Conservation (phyloP, 2,329 filamentous ascomycete genomes). For the Lasiodiplodia citricola region DNA sequence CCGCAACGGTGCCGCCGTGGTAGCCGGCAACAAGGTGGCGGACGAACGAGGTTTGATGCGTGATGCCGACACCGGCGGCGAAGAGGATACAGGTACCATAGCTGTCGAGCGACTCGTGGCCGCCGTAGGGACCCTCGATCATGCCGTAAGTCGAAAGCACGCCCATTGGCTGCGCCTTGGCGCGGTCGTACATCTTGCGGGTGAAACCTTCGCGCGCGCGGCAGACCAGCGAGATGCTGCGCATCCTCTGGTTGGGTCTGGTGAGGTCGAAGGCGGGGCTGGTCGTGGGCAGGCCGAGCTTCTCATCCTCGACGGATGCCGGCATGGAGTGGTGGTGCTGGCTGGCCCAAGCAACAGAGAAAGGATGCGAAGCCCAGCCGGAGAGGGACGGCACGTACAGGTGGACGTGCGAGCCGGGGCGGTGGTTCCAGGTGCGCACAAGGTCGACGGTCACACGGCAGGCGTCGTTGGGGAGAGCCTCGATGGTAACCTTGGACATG, state of each 20-base stretch:
- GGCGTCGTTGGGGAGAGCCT: slow-evolving; percentile 65
- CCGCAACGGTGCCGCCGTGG: slow-evolving; percentile 70
- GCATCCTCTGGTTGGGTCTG: slow-evolving; percentile 40
- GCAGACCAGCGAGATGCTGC: slow-evolving; percentile 71
- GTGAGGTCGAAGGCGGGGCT: slow-evolving; percentile 34
- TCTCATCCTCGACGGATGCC: slow-evolving; percentile 37
- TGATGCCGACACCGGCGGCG: slow-evolving; percentile 81
- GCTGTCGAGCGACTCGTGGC: slow-evolving; percentile 71
- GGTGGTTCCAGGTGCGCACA: slow-evolving; percentile 58
- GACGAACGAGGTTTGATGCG: slow-evolving; percentile 77
- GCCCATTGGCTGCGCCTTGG: slow-evolving; percentile 65
- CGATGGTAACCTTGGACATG: slow-evolving; percentile 58
- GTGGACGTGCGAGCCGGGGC: slow-evolving; percentile 65
- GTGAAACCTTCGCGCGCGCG: slow-evolving; percentile 78
- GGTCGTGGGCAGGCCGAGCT: slow-evolving; percentile 36
- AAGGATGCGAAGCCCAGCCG: slow-evolving; percentile 54
- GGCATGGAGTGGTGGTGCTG: slow-evolving; percentile 11
- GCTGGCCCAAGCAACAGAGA: slow-evolving; percentile 49
- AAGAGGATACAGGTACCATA: slow-evolving; percentile 82
- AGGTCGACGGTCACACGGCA: slow-evolving; percentile 66
- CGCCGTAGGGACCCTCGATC: slow-evolving; percentile 78
- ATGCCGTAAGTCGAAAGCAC: slow-evolving; percentile 68
- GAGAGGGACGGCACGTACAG: slow-evolving; percentile 59
- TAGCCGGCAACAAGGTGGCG: slow-evolving; percentile 73
- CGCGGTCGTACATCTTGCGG: slow-evolving; percentile 69